Evolutionary conservation across 2,329 filamentous ascomycete genomes (phyloP).

Genomic region (Aspergillus sp.): DNA sequence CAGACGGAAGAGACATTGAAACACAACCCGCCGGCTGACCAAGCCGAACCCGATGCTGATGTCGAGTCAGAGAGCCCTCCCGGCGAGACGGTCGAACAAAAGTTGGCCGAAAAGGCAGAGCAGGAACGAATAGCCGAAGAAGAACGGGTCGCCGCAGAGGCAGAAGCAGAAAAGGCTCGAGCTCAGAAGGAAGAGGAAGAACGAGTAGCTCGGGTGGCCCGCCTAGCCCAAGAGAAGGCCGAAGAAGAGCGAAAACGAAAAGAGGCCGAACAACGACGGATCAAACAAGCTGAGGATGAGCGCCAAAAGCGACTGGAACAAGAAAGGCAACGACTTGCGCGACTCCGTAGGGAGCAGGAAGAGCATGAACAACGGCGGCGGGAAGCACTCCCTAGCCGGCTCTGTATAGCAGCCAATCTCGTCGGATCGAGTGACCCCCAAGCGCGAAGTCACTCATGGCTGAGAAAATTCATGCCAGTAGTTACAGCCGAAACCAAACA

Average conservation of each 20-base stretch:
- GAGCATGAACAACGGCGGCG: conserved; percentile 48
- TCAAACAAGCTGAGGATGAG: conserved; percentile 49
- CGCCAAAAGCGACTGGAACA: conserved; percentile 44
- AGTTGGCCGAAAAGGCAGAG: conserved; percentile 28
- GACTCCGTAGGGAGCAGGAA: conserved; percentile 45
- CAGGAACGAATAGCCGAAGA: conserved; percentile 33
- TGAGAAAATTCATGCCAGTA: conserved; percentile 48
- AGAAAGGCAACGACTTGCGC: conserved; percentile 43
- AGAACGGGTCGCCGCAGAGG: conserved; percentile 29
- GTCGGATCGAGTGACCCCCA: conserved; percentile 44
- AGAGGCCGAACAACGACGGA: conserved; percentile 43
- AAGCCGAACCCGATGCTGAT: neutral
- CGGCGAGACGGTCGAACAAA: neutral
- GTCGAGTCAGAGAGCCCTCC: neutral
- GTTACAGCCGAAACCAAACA: conserved; percentile 45
- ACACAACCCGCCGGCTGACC: neutral
- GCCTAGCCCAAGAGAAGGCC: conserved; percentile 41
- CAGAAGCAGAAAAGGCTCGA: conserved; percentile 32
- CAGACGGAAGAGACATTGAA: conserved; percentile 17
- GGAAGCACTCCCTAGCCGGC: conserved; percentile 46
- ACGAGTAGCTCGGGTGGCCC: conserved; percentile 32
- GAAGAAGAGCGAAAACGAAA: conserved; percentile 45
- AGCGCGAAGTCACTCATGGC: conserved; percentile 44
- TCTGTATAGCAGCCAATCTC: conserved; percentile 46
- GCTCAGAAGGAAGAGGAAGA: conserved; percentile 37